phyloP scores from a whole-genome alignment of 768 basidiomycete species.

The Collybia sordida region DNA sequence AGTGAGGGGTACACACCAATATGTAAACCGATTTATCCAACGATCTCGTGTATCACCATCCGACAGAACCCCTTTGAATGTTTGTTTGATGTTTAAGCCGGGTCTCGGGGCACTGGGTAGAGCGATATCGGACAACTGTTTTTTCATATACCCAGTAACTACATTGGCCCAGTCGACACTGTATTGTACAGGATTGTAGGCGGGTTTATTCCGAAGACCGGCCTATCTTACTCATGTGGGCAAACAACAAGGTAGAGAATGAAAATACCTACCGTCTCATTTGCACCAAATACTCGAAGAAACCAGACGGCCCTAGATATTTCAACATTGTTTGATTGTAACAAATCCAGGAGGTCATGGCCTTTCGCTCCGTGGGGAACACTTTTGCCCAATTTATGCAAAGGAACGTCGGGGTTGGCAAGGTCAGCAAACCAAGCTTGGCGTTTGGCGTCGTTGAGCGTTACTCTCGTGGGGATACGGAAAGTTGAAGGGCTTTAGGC shows the following conservation, averaged over 20 bases:
- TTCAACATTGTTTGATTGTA: constrained; percentile 75
- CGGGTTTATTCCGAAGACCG: constrained; percentile 72
- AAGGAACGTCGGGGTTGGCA: constrained; percentile 76
- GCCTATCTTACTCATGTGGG: constrained; percentile 38
- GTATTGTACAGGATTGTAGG: constrained; percentile 82
- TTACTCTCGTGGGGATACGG: constrained; percentile 81
- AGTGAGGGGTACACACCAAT: constrained; percentile 49
- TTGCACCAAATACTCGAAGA: constrained; percentile 81
- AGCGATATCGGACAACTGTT: constrained; percentile 76
- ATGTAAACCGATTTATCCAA: constrained; percentile 79
- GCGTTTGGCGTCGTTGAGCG: constrained; percentile 76
- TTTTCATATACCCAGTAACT: constrained; percentile 79
- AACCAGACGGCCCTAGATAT: constrained; percentile 88
- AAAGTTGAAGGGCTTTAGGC: constrained; percentile 50
- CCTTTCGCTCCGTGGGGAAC: constrained; percentile 88
- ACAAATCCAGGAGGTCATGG: constrained; percentile 75
- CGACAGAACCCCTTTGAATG: constrained; percentile 78
- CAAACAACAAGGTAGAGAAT: constrained; percentile 2
- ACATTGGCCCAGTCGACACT: constrained; percentile 85
- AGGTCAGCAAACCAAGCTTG: constrained; percentile 83
- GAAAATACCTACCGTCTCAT: constrained; percentile 64
- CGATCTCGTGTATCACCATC: constrained; percentile 68
- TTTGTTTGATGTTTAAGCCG: constrained; percentile 79
- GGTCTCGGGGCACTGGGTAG: constrained; percentile 77
- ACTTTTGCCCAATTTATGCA: constrained; percentile 79